phyloP scores from a whole-genome alignment of 441 rosid genomes.

The Cnidoscolus chayamansa region DNA sequence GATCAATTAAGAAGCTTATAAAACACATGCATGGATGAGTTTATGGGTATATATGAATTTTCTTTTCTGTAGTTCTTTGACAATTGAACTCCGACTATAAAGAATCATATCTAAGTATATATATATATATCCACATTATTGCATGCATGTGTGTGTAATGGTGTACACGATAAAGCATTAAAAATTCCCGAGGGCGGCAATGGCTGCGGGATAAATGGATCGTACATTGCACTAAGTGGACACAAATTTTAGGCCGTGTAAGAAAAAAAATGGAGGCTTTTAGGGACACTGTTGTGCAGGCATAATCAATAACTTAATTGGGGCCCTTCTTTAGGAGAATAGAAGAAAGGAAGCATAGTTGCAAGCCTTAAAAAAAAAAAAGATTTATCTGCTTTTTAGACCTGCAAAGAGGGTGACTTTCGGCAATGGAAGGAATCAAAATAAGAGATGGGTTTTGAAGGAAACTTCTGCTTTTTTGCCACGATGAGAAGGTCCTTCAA shows the following conservation, averaged over 20 bases:
- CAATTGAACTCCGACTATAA: neutral
- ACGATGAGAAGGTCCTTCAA: slow-evolving; percentile 7
- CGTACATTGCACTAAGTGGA: slow-evolving; percentile 18
- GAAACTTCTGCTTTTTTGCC: neutral
- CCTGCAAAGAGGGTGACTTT: slow-evolving; percentile 16
- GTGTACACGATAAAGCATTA: slow-evolving; percentile 4
- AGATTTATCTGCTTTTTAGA: neutral
- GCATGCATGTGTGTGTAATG: slow-evolving; percentile 14
- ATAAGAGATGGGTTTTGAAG: slow-evolving; percentile 9
- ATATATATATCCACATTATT: neutral
- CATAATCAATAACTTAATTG: neutral
- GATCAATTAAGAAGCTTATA: too few species aligned
- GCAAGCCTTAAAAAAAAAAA: neutral
- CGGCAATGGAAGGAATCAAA: slow-evolving; percentile 28
- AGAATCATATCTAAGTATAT: neutral
- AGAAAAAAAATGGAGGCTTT: neutral
- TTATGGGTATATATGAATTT: too few species aligned
- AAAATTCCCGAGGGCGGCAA: slow-evolving; percentile 9
- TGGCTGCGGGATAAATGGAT: slow-evolving; percentile 14
- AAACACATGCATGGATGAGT: too few species aligned
- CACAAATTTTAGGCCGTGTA: neutral
- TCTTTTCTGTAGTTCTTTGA: neutral
- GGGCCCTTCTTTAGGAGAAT: neutral
- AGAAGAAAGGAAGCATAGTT: too few species aligned
- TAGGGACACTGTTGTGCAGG: neutral